phyloP scores from a whole-genome alignment of 148 eudicot genomes.

The Rhododendron molle region DNA sequence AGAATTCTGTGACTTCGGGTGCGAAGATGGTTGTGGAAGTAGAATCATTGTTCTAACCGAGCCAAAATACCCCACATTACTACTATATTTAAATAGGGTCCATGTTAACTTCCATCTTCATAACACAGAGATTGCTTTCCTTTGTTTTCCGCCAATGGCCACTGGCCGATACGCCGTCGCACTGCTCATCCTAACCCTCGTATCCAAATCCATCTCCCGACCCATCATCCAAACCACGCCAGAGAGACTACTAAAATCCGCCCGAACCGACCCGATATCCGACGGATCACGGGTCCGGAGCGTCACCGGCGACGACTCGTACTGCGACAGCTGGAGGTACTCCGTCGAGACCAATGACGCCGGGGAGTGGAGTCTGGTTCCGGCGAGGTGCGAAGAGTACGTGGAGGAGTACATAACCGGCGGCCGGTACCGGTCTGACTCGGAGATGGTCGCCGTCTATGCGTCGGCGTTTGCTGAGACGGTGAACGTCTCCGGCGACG shows the following conservation, averaged over 20 bases:
- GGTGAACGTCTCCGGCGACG: conserved; percentile 38
- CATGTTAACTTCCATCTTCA: no score
- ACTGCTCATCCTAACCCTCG: conserved; percentile 13
- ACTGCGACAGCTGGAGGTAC: conserved; percentile 36
- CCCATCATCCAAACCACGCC: conserved; percentile 20
- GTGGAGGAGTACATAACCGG: conserved; percentile 3
- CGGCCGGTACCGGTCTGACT: conserved; percentile 35
- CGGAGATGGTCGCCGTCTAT: conserved; percentile 30
- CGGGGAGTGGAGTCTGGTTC: conserved; percentile 45
- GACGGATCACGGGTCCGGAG: conserved; percentile 13
- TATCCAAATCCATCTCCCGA: conserved; percentile 16
- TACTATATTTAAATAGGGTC: no score
- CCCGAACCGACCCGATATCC: conserved; percentile 1
- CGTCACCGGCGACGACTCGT: conserved; percentile 18
- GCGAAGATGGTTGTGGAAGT: no score
- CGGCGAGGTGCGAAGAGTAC: conserved; percentile 36
- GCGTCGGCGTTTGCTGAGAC: conserved; percentile 34
- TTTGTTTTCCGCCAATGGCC: conserved; percentile 21
- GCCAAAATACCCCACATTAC: no score
- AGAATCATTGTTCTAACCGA: no score
- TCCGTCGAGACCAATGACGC: conserved; percentile 13
- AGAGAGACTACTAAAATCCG: neutral
- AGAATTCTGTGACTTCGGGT: no score
- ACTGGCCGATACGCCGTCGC: conserved; percentile 10
- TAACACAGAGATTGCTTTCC: no score